Evolutionary conservation across 2,329 filamentous ascomycete genomes (phyloP), one percentile per base, ranked within the genome.

Genomic region (Aureobasidium uvarum): DNA sequence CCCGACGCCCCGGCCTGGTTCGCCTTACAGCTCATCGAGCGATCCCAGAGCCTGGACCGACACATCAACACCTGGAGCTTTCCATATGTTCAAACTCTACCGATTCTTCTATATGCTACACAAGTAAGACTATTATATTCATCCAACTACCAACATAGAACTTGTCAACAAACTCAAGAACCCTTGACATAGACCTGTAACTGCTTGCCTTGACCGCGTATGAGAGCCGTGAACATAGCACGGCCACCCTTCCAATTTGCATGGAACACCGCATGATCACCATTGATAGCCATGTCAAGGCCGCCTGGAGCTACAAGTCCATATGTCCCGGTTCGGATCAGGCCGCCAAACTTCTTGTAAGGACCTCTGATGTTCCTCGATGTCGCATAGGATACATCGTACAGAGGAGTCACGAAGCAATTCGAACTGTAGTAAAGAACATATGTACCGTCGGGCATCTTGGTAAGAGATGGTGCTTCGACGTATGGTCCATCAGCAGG

Each of bases 221-320:
- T 62, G 4, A 62, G n/a, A 11, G 65, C 69, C 11, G 68, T 70
- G 36, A 60, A 71, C 56, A 70, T 62, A 0, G 69, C 69, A 10
- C 70, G 66, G 5, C 70, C 69, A n/a, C 52, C 59, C 0, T 60
- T 66, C 36, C 65, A 66, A 31, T 69, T 62, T 64, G 71, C 74
- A 68, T 75, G 74, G 67, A 72, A 75, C n/a, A 75, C 67, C 1
- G 72, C 70, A 50, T 71, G 69, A 36, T 72, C 63, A 0, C 73
- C 74, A 68, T 75, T 72, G 28, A 71, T 68, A 8, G 71, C 72
- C 23, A 75, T 64, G 66, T 74, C 72, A 33, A 74, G 58, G 3
- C 73, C 72, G 18, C 73, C 74, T 1, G 73, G 72, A 20, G 72
- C 71, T 14, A 18, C 46, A 67, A 75, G 67, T 0, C 70, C 72